These are phyloP conservation scores for Cladosporium sp. DNA, from an alignment of 2,329 filamentous ascomycete genomes.

Conservation along the genomic window DNA sequence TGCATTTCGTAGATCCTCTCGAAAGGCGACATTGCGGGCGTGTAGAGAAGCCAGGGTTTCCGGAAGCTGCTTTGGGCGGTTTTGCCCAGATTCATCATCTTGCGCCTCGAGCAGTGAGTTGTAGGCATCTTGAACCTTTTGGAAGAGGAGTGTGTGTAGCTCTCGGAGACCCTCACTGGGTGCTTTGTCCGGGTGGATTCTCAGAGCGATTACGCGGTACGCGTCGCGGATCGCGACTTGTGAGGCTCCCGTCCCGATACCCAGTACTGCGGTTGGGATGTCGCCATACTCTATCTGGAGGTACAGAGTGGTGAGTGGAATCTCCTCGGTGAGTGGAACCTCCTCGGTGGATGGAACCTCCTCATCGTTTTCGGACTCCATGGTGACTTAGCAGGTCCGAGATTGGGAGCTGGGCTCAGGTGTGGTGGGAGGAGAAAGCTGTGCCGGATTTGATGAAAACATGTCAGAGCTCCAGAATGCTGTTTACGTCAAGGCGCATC, in stretches of 20 bases:
- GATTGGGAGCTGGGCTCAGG: neutral
- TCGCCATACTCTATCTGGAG: conserved; percentile 8
- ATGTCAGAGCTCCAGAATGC: neutral
- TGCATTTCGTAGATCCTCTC: neutral
- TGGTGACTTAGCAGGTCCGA: neutral
- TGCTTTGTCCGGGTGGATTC: conserved; percentile 20
- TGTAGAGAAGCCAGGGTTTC: conserved; percentile 10
- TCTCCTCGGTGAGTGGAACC: neutral
- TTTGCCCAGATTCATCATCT: neutral
- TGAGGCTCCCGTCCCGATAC: neutral
- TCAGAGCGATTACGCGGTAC: conserved; percentile 18
- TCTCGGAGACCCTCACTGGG: conserved; percentile 6
- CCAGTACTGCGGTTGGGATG: conserved; percentile 7
- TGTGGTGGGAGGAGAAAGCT: neutral
- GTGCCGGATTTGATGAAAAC: neutral
- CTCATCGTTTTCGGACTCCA: neutral
- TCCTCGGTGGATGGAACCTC: no score
- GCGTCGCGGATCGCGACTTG: conserved; percentile 12
- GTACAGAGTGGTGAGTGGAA: conserved; percentile 6
- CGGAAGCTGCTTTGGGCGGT: neutral
- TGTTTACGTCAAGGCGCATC: neutral
- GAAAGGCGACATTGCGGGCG: conserved; percentile 11
- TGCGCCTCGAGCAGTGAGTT: neutral
- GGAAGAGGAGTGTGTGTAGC: conserved; percentile 16
- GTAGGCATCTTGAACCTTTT: conserved; percentile 18